A percentile compares a stretch with the other conserved stretches of the same genome.
These are phyloP conservation scores for Sinapis alba DNA, from an alignment of 441 rosid genomes.

Conservation along the genomic window DNA sequence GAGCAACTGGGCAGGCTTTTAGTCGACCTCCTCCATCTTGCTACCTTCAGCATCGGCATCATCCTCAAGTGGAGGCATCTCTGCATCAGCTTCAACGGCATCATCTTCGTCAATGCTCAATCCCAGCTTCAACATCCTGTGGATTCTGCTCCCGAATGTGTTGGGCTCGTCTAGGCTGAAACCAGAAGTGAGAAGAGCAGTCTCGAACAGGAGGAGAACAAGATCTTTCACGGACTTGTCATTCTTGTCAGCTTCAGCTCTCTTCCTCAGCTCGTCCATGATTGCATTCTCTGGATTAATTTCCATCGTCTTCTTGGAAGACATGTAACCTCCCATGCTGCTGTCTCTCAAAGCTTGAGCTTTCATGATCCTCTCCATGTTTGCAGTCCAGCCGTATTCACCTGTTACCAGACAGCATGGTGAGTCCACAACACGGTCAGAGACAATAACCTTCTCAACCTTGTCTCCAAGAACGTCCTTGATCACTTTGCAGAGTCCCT, in stretches of 20 bases:
- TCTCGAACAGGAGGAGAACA: constrained; percentile 63
- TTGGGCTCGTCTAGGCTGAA: constrained; percentile 75
- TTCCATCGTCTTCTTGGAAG: constrained; percentile 71
- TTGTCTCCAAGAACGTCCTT: constrained; percentile 71
- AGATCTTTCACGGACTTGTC: constrained; percentile 78
- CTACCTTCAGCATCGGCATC: constrained; percentile 70
- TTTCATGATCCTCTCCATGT: constrained; percentile 83
- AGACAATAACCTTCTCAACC: constrained; percentile 67
- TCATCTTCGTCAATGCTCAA: constrained; percentile 72
- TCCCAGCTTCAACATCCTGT: constrained; percentile 73
- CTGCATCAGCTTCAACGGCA: constrained; percentile 49
- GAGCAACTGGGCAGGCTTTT: background rate
- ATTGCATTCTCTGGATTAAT: constrained; percentile 63
- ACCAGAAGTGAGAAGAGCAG: constrained; percentile 66
- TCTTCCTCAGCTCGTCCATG: constrained; percentile 75
- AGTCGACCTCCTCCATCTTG: constrained; percentile 49
- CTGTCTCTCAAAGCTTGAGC: constrained; percentile 71
- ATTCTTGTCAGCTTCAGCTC: constrained; percentile 60
- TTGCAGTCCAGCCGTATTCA: constrained; percentile 69
- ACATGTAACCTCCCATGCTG: constrained; percentile 75
- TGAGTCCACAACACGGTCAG: constrained; percentile 69
- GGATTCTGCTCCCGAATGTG: constrained; percentile 71
- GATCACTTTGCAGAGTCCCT: constrained; percentile 74
- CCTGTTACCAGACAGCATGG: constrained; percentile 73
- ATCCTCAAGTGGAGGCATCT: constrained; percentile 64